phyloP scores from a whole-genome alignment of 2,329 filamentous ascomycete genomes.

The Byssochlamys sp. region DNA sequence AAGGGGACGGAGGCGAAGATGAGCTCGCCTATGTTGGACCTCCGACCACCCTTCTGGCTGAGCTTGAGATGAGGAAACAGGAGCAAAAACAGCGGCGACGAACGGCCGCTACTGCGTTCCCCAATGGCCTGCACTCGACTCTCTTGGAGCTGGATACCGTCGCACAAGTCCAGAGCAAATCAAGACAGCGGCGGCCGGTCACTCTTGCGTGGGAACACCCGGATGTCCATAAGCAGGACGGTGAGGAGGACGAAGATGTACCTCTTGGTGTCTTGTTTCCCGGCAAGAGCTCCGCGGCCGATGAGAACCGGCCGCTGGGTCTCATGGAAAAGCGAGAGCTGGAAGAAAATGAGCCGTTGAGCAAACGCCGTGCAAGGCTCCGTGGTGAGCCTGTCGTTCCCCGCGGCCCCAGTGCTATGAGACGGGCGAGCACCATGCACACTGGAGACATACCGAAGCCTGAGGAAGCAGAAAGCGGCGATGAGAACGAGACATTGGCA shows the following conservation, averaged over 20 bases:
- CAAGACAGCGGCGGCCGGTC: conserved; percentile 61
- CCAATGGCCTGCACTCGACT: conserved; percentile 80
- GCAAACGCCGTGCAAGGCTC: conserved; percentile 63
- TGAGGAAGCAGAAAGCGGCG: conserved; percentile 20
- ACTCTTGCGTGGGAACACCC: conserved; percentile 78
- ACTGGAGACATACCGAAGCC: conserved; percentile 18
- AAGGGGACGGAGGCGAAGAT: conserved; percentile 40
- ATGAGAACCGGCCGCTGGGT: conserved; percentile 35
- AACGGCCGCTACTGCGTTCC: conserved; percentile 53
- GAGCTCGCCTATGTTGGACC: conserved; percentile 50
- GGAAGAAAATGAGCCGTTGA: conserved; percentile 87
- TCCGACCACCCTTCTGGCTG: conserved; percentile 83
- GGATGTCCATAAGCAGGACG: conserved; percentile 31
- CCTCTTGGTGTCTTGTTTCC: conserved; percentile 74
- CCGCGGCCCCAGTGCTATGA: conserved; percentile 11
- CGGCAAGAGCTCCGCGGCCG: conserved; percentile 22
- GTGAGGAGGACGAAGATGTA: conserved; percentile 69
- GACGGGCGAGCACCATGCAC: conserved; percentile 27
- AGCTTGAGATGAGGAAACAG: conserved; percentile 81
- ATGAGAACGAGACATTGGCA: conserved; percentile 37
- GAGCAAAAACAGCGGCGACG: conserved; percentile 73
- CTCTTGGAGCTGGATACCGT: conserved; percentile 84
- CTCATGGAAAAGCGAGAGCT: conserved; percentile 60
- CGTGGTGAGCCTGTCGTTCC: conserved; percentile 46
- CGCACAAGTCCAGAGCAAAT: conserved; percentile 69